Evolutionary conservation across 148 eudicot species (phyloP).

Genomic region (Rhododendron ferrugineum): DNA sequence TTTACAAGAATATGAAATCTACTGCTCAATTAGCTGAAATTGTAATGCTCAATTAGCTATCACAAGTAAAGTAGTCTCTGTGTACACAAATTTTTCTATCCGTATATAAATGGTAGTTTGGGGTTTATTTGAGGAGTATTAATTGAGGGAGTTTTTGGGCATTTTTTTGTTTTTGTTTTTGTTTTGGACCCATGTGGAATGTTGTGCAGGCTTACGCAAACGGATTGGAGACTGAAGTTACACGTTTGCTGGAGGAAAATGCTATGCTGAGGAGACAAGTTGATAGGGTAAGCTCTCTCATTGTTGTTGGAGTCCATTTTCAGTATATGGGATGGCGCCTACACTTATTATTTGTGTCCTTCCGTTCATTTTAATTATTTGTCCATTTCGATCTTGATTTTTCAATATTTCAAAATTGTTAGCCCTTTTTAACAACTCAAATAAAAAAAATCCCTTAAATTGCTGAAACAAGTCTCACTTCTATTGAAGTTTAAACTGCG

Average conservation of each 20-base stretch:
- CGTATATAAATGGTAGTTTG: background rate
- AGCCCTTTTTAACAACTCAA: background rate
- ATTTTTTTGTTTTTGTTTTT: background rate
- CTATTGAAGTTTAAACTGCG: background rate
- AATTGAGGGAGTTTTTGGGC: background rate
- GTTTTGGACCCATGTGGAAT: background rate
- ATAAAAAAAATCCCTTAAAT: background rate
- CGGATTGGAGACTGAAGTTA: constrained; percentile 48
- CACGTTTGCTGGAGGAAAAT: constrained; percentile 45
- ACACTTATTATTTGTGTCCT: background rate
- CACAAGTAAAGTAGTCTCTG: background rate
- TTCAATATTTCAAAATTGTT: background rate
- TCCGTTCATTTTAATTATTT: background rate
- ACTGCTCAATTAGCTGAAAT: too few relatives aligned
- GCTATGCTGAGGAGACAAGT: constrained; percentile 41
- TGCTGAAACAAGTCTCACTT: background rate
- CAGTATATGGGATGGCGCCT: too few relatives aligned
- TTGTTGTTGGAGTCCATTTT: too few relatives aligned
- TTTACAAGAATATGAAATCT: too few relatives aligned
- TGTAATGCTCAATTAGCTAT: background rate
- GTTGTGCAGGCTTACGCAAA: constrained; percentile 48
- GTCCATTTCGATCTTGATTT: background rate
- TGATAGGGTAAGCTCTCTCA: constrained; percentile 23
- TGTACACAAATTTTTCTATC: background rate
- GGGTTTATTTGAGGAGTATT: background rate